Conservation (phyloP, 768 basidiomycete species). For the Calocera cornea region DNA sequence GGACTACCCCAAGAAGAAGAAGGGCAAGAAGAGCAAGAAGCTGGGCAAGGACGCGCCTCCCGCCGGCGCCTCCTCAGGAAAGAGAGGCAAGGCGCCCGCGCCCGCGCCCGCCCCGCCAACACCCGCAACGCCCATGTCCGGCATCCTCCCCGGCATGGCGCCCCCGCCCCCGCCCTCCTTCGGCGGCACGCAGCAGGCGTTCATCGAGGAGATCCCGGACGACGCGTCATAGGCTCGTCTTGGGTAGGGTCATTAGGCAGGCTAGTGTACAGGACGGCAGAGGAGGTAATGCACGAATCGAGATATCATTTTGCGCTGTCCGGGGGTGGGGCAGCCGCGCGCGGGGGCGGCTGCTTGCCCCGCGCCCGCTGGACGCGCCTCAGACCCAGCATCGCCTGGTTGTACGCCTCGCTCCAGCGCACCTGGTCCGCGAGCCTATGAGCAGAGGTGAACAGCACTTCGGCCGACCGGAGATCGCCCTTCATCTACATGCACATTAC, state of each 20-base stretch:
- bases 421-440: not conserved
- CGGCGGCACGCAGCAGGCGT: slow-evolving; percentile 2
- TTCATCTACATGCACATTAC: not conserved
- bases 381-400: not conserved
- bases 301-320: not conserved
- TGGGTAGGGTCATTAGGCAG: not conserved
- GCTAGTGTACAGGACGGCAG: not conserved
- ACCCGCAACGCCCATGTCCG: slow-evolving; percentile 2
- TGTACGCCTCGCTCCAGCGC: not conserved
- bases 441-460: not conserved
- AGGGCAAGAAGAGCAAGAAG: slow-evolving; percentile 39
- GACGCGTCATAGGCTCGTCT: not conserved
- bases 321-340: not conserved
- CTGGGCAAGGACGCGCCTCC: slow-evolving; percentile 19
- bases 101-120: slow-evolving; percentile 8
- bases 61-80: not conserved
- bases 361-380: not conserved
- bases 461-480: not conserved
- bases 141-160: slow-evolving; percentile 7
- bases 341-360: not conserved
- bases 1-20: slow-evolving; percentile 70
- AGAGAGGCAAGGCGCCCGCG: not conserved
- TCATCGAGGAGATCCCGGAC: slow-evolving; percentile 14
- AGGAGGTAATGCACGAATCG: not conserved
- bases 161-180: not conserved